Evolutionary conservation across 2,329 filamentous ascomycete genomes (phyloP).

Genomic region (Xylaria sp.): DNA sequence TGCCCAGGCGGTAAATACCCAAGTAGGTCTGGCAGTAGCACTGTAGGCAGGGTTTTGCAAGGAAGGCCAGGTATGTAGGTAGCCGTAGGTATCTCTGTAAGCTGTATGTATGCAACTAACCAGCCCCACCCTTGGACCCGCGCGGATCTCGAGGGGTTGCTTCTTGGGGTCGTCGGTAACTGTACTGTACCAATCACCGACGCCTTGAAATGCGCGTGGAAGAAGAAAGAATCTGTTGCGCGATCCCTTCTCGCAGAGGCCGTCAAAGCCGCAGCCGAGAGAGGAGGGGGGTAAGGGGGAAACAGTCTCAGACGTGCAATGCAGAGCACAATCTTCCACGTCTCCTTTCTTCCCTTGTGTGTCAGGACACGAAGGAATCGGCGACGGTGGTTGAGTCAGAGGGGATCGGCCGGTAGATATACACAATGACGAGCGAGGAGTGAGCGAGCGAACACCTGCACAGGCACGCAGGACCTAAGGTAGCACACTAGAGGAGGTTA

Average conservation of each 20-base stretch:
- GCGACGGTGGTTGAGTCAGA: constrained; percentile 39
- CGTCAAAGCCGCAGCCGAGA: constrained; percentile 37
- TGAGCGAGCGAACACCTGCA: constrained; percentile 8
- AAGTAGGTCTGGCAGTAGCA: constrained; percentile 1
- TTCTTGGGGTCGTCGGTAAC: constrained; percentile 15
- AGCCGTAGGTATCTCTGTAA: constrained; percentile 18
- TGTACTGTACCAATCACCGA: constrained; percentile 1
- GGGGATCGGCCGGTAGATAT: constrained; percentile 45
- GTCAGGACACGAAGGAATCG: constrained; percentile 39
- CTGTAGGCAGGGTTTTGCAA: background rate
- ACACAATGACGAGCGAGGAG: constrained; percentile 28
- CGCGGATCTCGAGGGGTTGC: constrained; percentile 15
- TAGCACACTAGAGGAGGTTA: constrained; percentile 5
- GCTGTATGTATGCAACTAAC: constrained; percentile 35
- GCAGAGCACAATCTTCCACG: constrained; percentile 41
- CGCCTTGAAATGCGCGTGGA: constrained; percentile 1
- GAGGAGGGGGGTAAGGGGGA: constrained; percentile 35
- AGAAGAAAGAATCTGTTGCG: constrained; percentile 12
- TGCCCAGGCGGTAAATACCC: background rate
- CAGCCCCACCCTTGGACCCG: constrained; percentile 21
- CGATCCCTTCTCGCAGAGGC: constrained; percentile 32
- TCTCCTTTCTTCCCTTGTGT: constrained; percentile 39
- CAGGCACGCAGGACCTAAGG: constrained; percentile 25
- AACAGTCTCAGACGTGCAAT: constrained; percentile 33
- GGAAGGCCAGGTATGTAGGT: constrained; percentile 17